Base-by-base conservation (phyloP, 371 early-diverging fungal genomes). In the Mucor lusitanicus region DNA sequence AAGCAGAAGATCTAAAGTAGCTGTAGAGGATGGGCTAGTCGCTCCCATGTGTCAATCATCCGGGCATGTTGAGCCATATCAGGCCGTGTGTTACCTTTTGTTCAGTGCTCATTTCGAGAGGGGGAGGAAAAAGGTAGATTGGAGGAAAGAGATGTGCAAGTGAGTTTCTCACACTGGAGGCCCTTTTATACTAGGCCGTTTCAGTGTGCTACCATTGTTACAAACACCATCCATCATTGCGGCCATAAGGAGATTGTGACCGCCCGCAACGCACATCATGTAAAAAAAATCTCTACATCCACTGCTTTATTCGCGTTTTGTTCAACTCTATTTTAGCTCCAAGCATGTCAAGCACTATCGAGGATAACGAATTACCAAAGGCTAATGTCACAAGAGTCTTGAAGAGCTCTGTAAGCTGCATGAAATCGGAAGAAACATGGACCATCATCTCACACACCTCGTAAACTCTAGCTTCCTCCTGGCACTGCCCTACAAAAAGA, bases 1-100 rank as follows among this genome's bases (percentile, higher is more conserved):
- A 85, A 63, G 90, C 90, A 32, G 88, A 87, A 23, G 91, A 91
- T 53, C 92, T 85, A 78, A 81, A 94, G 82, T 92, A 94, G 8
- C 83, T 71, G 75, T 93, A 93, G 11, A 95, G 83, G 9, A 84
- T 65, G 17, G 90, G 89, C 73, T 72, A 33, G 15, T 32, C 19
- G 8, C 6, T 12, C 3, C 23, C 23, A n/a, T 39, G 39, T 27
- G 13, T 23, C n/a, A 44, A 23, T 28, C 32, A 28, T 39, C 23
- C 1, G 39, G 1, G 17, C 2, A 33, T 11, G 1, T 25, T 19
- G 15, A 11, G 12, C 21, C 9, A 15, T 23, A 32, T 23, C 42
- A 17, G 56, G n/a, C 1, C 11, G 39, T 12, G 17, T 23, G 9
- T 44, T 65, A 58, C 65, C 17, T 30, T 63, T 42, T 61, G 53